These are phyloP conservation scores for Brasenia schreberi DNA, from an alignment of 164 flowering plant genomes.

Conservation along the genomic window DNA sequence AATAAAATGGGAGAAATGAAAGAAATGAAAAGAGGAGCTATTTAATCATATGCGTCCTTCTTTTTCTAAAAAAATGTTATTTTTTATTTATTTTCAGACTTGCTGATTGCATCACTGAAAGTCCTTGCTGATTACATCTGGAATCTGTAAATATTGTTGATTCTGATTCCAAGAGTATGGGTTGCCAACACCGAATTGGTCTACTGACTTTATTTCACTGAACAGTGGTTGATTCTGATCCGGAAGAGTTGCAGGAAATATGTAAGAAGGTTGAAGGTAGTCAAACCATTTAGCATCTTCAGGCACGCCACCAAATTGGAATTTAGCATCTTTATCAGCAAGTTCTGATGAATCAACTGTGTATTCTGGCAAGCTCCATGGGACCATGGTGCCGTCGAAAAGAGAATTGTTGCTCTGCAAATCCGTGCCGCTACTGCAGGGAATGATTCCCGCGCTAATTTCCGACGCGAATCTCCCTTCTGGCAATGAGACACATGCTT, in stretches of 20 bases:
- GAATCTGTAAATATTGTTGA: slow-evolving; percentile 25
- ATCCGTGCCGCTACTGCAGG: slow-evolving; percentile 16
- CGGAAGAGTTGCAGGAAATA: slow-evolving; percentile 17
- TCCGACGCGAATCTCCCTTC: too few relatives aligned
- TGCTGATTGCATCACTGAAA: too few relatives aligned
- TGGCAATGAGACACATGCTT: slow-evolving; percentile 9
- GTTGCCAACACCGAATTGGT: slow-evolving; percentile 15
- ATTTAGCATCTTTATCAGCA: slow-evolving; percentile 13
- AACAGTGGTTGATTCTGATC: slow-evolving; percentile 19
- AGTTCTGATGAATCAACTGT: slow-evolving; percentile 8
- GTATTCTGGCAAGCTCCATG: slow-evolving; percentile 32
- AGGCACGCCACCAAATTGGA: slow-evolving; percentile 18
- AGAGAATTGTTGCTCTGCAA: slow-evolving; percentile 20
- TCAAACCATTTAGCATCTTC: slow-evolving; percentile 70
- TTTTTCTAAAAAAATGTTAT: too few relatives aligned
- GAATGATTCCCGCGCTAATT: too few relatives aligned
- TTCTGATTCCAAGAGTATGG: slow-evolving; percentile 31
- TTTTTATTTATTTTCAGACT: too few relatives aligned
- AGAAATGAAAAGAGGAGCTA: too few relatives aligned
- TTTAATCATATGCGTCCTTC: too few relatives aligned
- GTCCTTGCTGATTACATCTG: slow-evolving; percentile 28
- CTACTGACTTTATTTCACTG: slow-evolving; percentile 35
- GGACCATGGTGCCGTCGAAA: slow-evolving; percentile 23
- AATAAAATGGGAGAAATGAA: too few relatives aligned
- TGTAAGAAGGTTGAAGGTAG: slow-evolving; percentile 34